These are phyloP conservation scores for Scheffersomyces insectosa DNA, from an alignment of 1,139 yeast species.

Conservation along the genomic window DNA sequence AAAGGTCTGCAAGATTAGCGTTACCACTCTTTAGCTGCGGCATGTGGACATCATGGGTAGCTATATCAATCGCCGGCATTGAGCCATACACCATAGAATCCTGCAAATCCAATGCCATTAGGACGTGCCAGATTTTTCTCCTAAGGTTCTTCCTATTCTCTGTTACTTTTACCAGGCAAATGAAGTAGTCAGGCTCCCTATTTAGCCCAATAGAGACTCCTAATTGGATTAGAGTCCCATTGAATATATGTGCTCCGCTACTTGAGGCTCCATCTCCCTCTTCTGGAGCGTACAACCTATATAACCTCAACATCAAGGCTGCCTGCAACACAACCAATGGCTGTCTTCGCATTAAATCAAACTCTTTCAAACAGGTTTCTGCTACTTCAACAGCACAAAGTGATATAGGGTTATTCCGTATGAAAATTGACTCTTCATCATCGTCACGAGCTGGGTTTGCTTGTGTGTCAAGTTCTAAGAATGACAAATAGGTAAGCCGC, in stretches of 20 bases:
- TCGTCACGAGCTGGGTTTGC: neutral
- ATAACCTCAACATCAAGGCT: conserved; percentile 16
- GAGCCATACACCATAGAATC: conserved; percentile 9
- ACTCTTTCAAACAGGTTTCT: conserved; percentile 10
- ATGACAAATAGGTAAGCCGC: neutral
- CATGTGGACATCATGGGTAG: conserved; percentile 19
- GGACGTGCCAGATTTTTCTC: conserved; percentile 22
- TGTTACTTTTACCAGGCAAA: neutral
- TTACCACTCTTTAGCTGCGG: conserved; percentile 16
- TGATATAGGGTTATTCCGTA: conserved; percentile 12
- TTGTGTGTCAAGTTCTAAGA: neutral
- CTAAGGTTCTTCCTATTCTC: conserved; percentile 3
- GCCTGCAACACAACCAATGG: conserved; percentile 12
- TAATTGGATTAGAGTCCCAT: conserved; percentile 5
- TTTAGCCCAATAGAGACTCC: conserved; percentile 6
- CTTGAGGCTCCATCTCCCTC: conserved; percentile 19
- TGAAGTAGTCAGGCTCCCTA: conserved; percentile 6
- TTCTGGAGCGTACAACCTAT: conserved; percentile 26
- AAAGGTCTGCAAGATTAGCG: conserved; percentile 13
- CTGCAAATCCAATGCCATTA: conserved; percentile 18
- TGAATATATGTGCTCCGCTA: conserved; percentile 4
- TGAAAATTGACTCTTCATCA: neutral
- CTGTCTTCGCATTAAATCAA: conserved; percentile 7
- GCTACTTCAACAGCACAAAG: conserved; percentile 11
- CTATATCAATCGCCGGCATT: conserved; percentile 14